These are phyloP conservation scores for Wickerhamomyces mucosus DNA, from an alignment of 805 yeast species.

Conservation along the genomic window DNA sequence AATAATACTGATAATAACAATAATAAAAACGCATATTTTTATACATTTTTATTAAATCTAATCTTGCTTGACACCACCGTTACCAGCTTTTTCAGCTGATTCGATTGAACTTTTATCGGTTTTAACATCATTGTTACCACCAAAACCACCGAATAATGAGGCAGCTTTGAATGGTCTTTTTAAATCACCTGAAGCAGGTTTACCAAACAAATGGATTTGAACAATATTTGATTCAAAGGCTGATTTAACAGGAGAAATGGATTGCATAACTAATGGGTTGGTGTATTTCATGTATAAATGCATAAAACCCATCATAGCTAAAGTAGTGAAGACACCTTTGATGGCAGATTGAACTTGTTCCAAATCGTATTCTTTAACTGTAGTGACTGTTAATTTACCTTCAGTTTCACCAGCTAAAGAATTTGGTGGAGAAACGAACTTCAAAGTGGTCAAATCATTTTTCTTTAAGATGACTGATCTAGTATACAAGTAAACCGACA, in stretches of 20 bases:
- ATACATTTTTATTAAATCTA: too few species aligned
- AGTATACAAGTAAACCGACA: conserved; percentile 58
- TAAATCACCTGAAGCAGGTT: conserved; percentile 78
- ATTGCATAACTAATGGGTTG: conserved; percentile 93
- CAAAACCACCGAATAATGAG: conserved; percentile 57
- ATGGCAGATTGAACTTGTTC: conserved; percentile 72
- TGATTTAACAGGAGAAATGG: conserved; percentile 80
- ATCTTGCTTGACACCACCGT: conserved; percentile 82
- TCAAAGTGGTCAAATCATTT: conserved; percentile 87
- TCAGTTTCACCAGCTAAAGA: conserved; percentile 70
- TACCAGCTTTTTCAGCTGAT: conserved; percentile 76
- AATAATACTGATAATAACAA: too few species aligned
- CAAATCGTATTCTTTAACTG: conserved; percentile 91
- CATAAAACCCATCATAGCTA: conserved; percentile 98
- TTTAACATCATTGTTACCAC: conserved; percentile 41
- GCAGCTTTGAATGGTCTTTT: conserved; percentile 95
- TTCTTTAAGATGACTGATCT: conserved; percentile 52
- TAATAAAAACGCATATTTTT: too few species aligned
- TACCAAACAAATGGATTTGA: conserved; percentile 79
- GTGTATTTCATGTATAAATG: conserved; percentile 96
- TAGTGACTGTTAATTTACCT: conserved; percentile 71
- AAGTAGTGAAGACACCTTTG: conserved; percentile 76
- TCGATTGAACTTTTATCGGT: conserved; percentile 85
- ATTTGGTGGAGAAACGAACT: conserved; percentile 80
- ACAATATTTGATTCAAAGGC: conserved; percentile 87